phyloP scores from a whole-genome alignment of 768 basidiomycete species.

The Agaricus blazei region DNA sequence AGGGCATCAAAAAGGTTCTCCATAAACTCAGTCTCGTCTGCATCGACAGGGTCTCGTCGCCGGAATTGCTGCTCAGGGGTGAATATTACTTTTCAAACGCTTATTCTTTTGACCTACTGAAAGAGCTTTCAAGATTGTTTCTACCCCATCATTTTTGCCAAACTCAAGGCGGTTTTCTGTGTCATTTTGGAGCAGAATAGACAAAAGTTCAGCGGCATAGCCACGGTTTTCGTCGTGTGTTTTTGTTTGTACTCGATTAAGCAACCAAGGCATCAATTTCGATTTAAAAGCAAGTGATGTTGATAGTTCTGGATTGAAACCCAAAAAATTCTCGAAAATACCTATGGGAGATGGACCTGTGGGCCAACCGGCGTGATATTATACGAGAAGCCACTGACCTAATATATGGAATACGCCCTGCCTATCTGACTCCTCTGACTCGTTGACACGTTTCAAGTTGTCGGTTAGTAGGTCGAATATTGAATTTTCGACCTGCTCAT shows the following conservation, averaged over 20 bases:
- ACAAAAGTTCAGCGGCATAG: slow-evolving; percentile 91
- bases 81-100: not conserved
- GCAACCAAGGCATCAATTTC: slow-evolving; percentile 70
- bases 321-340: slow-evolving; percentile 89
- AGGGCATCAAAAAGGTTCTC: slow-evolving; percentile 91
- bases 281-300: slow-evolving; percentile 70
- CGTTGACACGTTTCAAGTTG: slow-evolving; percentile 85
- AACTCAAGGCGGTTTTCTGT: slow-evolving; percentile 62
- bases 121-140: slow-evolving; percentile 66
- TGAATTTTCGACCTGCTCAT: slow-evolving; percentile 68
- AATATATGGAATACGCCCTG: slow-evolving; percentile 92
- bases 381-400: slow-evolving; percentile 35
- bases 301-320: slow-evolving; percentile 77
- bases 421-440: slow-evolving; percentile 83
- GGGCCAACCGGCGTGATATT: not conserved
- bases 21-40: slow-evolving; percentile 96
- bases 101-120: slow-evolving; percentile 50
- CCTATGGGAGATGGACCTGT: slow-evolving; percentile 35
- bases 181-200: slow-evolving; percentile 81
- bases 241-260: slow-evolving; percentile 69
- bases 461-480: slow-evolving; percentile 86
- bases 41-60: slow-evolving; percentile 73
- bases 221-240: slow-evolving; percentile 85
- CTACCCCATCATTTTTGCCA: slow-evolving; percentile 74
- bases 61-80: slow-evolving; percentile 69